Conservation (phyloP, 1,284 basidiomycete species). For the Prillingera fragicola region DNA sequence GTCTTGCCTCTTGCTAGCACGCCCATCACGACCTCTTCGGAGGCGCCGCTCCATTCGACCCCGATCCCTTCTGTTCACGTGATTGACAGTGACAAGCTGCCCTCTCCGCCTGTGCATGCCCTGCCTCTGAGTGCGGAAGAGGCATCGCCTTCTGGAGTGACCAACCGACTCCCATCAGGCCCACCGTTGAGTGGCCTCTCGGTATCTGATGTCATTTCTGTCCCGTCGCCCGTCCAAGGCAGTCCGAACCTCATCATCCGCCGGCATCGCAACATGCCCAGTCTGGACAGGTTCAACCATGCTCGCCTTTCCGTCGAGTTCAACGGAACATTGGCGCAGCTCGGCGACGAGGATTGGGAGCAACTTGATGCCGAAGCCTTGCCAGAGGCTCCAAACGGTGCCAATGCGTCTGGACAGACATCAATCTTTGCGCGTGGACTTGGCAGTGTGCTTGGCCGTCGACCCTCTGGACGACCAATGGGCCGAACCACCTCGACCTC, state of each 20-base stretch:
- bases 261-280: slow-evolving; percentile 15
- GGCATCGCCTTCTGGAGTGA: no score
- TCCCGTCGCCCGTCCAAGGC: slow-evolving; percentile 8
- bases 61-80: no score
- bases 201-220: slow-evolving; percentile 18
- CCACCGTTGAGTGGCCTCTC: slow-evolving; percentile 15
- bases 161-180: slow-evolving; percentile 9
- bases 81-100: no score
- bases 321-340: slow-evolving; percentile 32
- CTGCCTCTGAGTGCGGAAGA: no score
- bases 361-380: slow-evolving; percentile 14
- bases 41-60: no score
- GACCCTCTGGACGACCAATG: slow-evolving; percentile 19
- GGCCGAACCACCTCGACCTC: slow-evolving; percentile 13
- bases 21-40: no score
- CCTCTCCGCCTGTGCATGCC: no score
- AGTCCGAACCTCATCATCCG: slow-evolving; percentile 17
- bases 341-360: slow-evolving; percentile 28
- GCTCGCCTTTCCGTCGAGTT: slow-evolving; percentile 36
- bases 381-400: slow-evolving; percentile 27
- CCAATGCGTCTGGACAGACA: slow-evolving; percentile 10
- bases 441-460: slow-evolving; percentile 24
- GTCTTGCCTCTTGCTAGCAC: no score
- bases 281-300: slow-evolving; percentile 13
- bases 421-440: slow-evolving; percentile 19